Percentiles rank a stretch among this genome's conserved stretches.
phyloP scores from a whole-genome alignment of 73 alveolate species.

The Paramecium sexaurelia region DNA sequence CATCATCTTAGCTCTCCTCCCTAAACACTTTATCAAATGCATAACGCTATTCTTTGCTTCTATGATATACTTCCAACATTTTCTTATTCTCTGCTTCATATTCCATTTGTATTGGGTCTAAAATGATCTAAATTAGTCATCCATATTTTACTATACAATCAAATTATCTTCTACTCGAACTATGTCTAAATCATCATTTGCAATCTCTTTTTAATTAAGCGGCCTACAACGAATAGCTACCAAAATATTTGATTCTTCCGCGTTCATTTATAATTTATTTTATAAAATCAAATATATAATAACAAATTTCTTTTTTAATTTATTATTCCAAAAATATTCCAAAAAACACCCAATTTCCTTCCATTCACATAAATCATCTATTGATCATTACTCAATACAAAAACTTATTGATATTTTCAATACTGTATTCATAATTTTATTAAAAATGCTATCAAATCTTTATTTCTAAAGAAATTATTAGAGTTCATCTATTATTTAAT shows the following conservation, averaged over 20 bases:
- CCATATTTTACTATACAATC: conserved; percentile 54
- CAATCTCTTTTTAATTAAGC: conserved; percentile 81
- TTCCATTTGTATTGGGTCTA: conserved; percentile 80
- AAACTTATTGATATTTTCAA: too few relatives aligned
- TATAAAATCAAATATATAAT: neutral
- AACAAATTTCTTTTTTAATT: neutral
- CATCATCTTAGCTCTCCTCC: conserved; percentile 73
- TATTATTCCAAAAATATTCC: neutral
- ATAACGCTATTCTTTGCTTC: conserved; percentile 82
- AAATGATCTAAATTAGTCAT: conserved; percentile 63
- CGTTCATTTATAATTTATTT: conserved; percentile 33
- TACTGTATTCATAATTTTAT: too few relatives aligned
- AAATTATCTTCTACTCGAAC: conserved; percentile 78
- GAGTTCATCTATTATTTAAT: too few relatives aligned
- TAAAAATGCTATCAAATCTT: too few relatives aligned
- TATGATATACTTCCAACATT: conserved; percentile 82
- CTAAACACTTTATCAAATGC: conserved; percentile 83
- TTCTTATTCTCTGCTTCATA: conserved; percentile 76
- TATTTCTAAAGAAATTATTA: too few relatives aligned
- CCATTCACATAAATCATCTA: neutral
- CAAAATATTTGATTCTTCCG: conserved; percentile 85
- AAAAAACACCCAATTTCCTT: neutral
- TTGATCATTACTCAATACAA: too few relatives aligned
- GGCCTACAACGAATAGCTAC: conserved; percentile 97
- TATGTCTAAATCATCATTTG: conserved; percentile 57